Conservation (phyloP, 1,139 yeast species). For the Diutina sp. region DNA sequence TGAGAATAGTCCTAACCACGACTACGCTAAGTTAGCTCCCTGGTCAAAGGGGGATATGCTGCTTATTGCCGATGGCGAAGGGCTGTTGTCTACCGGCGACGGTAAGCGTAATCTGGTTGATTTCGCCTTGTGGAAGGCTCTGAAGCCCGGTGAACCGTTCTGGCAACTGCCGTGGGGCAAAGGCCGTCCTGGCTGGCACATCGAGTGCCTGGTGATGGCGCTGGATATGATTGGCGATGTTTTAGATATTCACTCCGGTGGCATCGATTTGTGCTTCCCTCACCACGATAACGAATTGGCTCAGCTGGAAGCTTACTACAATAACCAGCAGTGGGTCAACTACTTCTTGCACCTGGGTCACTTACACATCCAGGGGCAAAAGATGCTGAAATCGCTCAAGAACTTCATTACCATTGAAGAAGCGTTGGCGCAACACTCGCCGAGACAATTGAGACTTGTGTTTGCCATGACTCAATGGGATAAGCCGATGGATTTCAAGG, state of each 20-base stretch:
- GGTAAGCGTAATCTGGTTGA: conserved; percentile 68
- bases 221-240: conserved; percentile 70
- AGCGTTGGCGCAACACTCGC: conserved; percentile 56
- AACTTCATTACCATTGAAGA: conserved; percentile 92
- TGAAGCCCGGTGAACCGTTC: conserved; percentile 94
- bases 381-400: conserved; percentile 91
- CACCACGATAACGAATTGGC: conserved; percentile 98
- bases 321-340: conserved; percentile 89
- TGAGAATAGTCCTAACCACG: conserved; percentile 60
- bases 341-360: conserved; percentile 96
- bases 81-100: conserved; percentile 48
- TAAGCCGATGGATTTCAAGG: conserved; percentile 83
- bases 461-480: conserved; percentile 93
- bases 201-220: conserved; percentile 99
- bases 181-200: conserved; percentile 99
- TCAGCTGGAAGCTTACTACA: conserved; percentile 88
- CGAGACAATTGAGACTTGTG: conserved; percentile 80
- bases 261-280: conserved; percentile 96
- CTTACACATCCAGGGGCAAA: conserved; percentile 94
- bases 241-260: conserved; percentile 96
- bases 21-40: conserved; percentile 92
- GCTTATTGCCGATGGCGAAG: conserved; percentile 90
- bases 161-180: conserved; percentile 96
- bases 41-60: conserved; percentile 91
- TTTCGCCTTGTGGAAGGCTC: conserved; percentile 93